A percentile compares a stretch with the other conserved stretches of the same genome.
These are phyloP conservation scores for Trypanosoma caninum DNA, from an alignment of 208 protist species.

Conservation along the genomic window DNA sequence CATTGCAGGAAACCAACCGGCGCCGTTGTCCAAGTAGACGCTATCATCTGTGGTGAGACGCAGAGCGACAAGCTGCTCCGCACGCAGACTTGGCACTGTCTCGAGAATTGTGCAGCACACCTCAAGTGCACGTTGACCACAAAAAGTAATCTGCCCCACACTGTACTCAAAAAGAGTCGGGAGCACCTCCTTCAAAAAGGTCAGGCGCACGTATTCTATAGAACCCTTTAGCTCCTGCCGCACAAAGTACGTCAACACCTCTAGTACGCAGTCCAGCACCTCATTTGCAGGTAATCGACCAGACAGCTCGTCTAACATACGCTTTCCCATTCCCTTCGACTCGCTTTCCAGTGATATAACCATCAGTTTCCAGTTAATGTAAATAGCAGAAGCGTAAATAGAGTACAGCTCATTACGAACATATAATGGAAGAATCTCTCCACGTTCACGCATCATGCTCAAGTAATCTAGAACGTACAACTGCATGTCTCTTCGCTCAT, in stretches of 20 bases:
- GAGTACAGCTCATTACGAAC: constrained; percentile 62
- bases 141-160: constrained; percentile 22
- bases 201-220: constrained; percentile 39
- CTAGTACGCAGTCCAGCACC: constrained; percentile 71
- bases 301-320: constrained; percentile 47
- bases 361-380: constrained; percentile 73
- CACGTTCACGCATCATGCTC: constrained; percentile 23
- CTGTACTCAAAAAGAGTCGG: constrained; percentile 64
- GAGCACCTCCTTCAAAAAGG: constrained; percentile 51
- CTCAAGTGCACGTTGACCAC: constrained; percentile 30
- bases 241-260: constrained; percentile 67
- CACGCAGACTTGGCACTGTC: constrained; percentile 19
- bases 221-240: constrained; percentile 43
- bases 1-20: constrained; percentile 48
- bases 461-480: constrained; percentile 63
- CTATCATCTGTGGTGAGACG: constrained; percentile 42
- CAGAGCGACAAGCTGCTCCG: constrained; percentile 26
- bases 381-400: constrained; percentile 67
- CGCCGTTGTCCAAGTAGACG: constrained; percentile 53
- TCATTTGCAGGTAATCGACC: constrained; percentile 44
- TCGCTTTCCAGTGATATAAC: constrained; percentile 33
- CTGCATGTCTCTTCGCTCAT: constrained; percentile 70
- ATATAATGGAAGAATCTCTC: constrained; percentile 53
- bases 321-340: constrained; percentile 14
- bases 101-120: constrained; percentile 68